These are phyloP conservation scores for Porogramme epimiltina DNA, from an alignment of 1,284 basidiomycete genomes.

Conservation along the genomic window DNA sequence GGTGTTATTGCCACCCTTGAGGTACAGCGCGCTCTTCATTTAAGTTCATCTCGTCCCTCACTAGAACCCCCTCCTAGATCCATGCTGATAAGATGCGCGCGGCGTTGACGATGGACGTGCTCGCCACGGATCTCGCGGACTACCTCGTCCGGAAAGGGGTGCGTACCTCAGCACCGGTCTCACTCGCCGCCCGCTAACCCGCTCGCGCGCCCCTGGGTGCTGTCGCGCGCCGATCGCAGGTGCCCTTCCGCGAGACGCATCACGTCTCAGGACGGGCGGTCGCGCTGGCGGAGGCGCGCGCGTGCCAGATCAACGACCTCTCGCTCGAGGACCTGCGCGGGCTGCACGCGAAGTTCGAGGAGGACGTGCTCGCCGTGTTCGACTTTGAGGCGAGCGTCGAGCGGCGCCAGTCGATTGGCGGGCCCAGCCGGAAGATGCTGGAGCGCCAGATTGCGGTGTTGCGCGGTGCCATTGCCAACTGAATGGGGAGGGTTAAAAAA, in stretches of 20 bases:
- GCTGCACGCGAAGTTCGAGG: slow-evolving; percentile 78
- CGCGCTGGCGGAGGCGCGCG: slow-evolving; percentile 85
- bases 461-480: slow-evolving; percentile 46
- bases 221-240: slow-evolving; percentile 38
- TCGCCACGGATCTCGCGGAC: slow-evolving; percentile 96
- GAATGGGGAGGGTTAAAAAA: background rate
- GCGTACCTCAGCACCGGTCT: slow-evolving; percentile 34
- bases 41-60: background rate
- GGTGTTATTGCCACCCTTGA: slow-evolving; percentile 92
- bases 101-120: slow-evolving; percentile 94
- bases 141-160: slow-evolving; percentile 98
- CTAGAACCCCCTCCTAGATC: slow-evolving; percentile 50
- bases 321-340: slow-evolving; percentile 78
- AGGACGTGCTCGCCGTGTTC: slow-evolving; percentile 84
- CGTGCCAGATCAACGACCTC: slow-evolving; percentile 82
- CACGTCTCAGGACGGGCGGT: slow-evolving; percentile 97
- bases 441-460: slow-evolving; percentile 82
- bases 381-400: slow-evolving; percentile 97
- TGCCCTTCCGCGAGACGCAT: slow-evolving; percentile 97
- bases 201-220: background rate
- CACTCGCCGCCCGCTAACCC: slow-evolving; percentile 1
- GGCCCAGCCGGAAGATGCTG: slow-evolving; percentile 85
- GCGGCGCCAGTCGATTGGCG: slow-evolving; percentile 89
- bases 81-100: slow-evolving; percentile 88
- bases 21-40: slow-evolving; percentile 46